A percentile compares a stretch with the other conserved stretches of the same genome.
Evolutionary conservation across 1,284 basidiomycete species (phyloP).

Genomic region (Sanguinoderma infundibulare): DNA sequence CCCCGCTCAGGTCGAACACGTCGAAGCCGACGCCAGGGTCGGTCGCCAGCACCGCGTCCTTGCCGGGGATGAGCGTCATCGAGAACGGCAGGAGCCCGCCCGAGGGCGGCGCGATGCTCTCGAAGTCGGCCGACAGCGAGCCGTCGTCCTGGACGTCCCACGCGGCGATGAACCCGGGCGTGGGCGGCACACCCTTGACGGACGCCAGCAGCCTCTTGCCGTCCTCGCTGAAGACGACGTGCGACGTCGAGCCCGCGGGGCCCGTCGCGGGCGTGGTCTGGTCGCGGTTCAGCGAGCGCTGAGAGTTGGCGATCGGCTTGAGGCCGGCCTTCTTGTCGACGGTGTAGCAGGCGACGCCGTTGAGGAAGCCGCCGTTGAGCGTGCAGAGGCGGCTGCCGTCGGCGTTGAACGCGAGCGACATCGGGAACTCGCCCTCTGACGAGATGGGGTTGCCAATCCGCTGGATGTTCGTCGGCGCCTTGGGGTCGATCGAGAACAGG

Average conservation of each 20-base stretch:
- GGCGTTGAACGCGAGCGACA: conserved; percentile 49
- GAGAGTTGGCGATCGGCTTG: conserved; percentile 42
- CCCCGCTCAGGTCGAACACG: conserved; percentile 44
- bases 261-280: conserved; percentile 48
- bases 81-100: conserved; percentile 52
- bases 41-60: conserved; percentile 50
- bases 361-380: conserved; percentile 50
- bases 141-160: conserved; percentile 49
- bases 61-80: conserved; percentile 50
- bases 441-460: conserved; percentile 47
- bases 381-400: conserved; percentile 45
- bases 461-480: conserved; percentile 42
- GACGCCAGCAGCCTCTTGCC: conserved; percentile 48
- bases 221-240: conserved; percentile 51
- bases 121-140: conserved; percentile 46
- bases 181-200: conserved; percentile 49
- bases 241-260: conserved; percentile 46
- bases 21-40: conserved; percentile 52
- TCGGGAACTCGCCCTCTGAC: conserved; percentile 52
- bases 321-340: conserved; percentile 47
- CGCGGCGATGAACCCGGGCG: conserved; percentile 53
- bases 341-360: conserved; percentile 51
- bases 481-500: conserved; percentile 48
- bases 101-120: conserved; percentile 37
- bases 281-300: conserved; percentile 46